These are phyloP conservation scores for Colletotrichum australisinense DNA, from an alignment of 2,329 filamentous ascomycete genomes.

Conservation along the genomic window DNA sequence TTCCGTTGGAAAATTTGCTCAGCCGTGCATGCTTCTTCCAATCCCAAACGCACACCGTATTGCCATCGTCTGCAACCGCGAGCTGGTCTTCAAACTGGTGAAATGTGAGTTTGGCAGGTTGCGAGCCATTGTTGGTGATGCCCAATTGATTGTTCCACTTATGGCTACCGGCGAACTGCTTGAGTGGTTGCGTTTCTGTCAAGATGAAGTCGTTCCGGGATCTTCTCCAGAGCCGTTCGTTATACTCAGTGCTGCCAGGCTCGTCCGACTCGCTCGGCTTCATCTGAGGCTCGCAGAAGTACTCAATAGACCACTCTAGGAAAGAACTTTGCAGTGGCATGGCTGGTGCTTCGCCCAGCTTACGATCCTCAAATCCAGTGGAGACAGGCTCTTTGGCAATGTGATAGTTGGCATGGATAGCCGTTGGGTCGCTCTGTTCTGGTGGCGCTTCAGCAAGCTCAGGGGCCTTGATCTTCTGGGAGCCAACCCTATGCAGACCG, in stretches of 20 bases:
- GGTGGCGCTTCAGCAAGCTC: slow-evolving; percentile 67
- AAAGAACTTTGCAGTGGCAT: slow-evolving; percentile 87
- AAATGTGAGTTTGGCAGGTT: slow-evolving; percentile 93
- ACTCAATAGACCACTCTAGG: slow-evolving; percentile 95
- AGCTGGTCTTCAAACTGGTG: slow-evolving; percentile 98
- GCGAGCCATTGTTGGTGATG: slow-evolving; percentile 88
- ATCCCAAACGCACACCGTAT: slow-evolving; percentile 93
- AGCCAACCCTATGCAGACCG: slow-evolving; percentile 49
- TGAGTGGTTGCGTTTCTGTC: slow-evolving; percentile 91
- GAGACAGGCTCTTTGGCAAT: slow-evolving; percentile 83
- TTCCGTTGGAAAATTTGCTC: slow-evolving; percentile 92
- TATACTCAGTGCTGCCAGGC: slow-evolving; percentile 95
- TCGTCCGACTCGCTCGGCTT: slow-evolving; percentile 95
- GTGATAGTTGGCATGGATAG: slow-evolving; percentile 77
- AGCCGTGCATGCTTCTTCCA: slow-evolving; percentile 83
- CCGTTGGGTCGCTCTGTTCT: slow-evolving; percentile 78
- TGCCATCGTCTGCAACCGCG: slow-evolving; percentile 91
- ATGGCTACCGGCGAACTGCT: slow-evolving; percentile 85
- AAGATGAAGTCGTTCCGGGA: slow-evolving; percentile 94
- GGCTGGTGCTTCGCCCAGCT: slow-evolving; percentile 66
- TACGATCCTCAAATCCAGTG: slow-evolving; percentile 75
- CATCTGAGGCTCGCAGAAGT: slow-evolving; percentile 99
- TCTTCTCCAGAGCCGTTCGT: slow-evolving; percentile 91
- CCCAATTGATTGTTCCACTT: slow-evolving; percentile 88
- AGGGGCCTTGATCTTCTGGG: slow-evolving; percentile 53